These are phyloP conservation scores for Actinomortierella wolfii DNA, from an alignment of 371 early-diverging fungal genomes.

Conservation along the genomic window DNA sequence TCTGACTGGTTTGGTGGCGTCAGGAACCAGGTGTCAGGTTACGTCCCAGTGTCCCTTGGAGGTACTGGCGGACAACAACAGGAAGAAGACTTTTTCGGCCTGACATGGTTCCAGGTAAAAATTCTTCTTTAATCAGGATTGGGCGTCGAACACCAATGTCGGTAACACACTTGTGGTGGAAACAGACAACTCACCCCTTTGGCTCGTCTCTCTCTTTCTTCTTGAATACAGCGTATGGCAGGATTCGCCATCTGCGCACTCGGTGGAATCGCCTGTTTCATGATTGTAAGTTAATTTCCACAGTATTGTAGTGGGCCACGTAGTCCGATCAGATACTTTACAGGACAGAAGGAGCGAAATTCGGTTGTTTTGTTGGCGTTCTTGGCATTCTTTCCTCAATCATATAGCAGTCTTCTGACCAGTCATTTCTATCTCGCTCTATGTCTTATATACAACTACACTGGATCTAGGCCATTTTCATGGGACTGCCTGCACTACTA, in stretches of 20 bases:
- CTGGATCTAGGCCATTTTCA: conserved; percentile 42
- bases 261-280: conserved; percentile 37
- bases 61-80: conserved; percentile 4
- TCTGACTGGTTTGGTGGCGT: conserved; percentile 36
- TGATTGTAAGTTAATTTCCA: conserved; percentile 13
- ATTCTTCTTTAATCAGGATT: not conserved
- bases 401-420: too few species aligned
- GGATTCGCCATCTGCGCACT: conserved; percentile 37
- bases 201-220: conserved; percentile 1
- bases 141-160: not conserved
- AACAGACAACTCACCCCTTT: not conserved
- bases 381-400: too few species aligned
- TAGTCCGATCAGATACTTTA: too few species aligned
- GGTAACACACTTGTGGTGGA: too few species aligned
- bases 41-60: conserved; percentile 36
- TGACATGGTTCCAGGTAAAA: conserved; percentile 1
- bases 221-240: conserved; percentile 26
- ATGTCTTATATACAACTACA: too few species aligned
- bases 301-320: not conserved
- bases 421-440: too few species aligned
- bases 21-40: conserved; percentile 34
- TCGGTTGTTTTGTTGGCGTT: too few species aligned
- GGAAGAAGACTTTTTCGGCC: conserved; percentile 40
- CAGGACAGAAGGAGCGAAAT: too few species aligned
- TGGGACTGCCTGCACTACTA: conserved; percentile 48